phyloP scores from a whole-genome alignment of 805 yeast genomes.

The Wickerhamomyces bisporus region DNA sequence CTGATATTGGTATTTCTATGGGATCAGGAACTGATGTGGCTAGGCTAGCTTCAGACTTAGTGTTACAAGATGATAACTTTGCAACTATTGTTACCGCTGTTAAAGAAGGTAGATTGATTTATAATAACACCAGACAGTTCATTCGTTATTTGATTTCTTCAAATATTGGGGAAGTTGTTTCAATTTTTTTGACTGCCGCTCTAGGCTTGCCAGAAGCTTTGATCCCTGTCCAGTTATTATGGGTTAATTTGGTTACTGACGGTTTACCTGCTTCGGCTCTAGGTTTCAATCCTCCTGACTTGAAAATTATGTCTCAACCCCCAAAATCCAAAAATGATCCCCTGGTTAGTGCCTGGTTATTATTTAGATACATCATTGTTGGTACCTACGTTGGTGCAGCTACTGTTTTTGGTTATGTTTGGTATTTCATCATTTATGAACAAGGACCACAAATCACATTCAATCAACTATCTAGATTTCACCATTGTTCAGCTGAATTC shows the following conservation, averaged over 20 bases:
- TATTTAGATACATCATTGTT: slow-evolving; percentile 33
- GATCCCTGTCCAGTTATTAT: slow-evolving; percentile 52
- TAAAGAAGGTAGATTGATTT: slow-evolving; percentile 48
- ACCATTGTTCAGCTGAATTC: slow-evolving; percentile 26
- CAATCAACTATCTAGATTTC: slow-evolving; percentile 31
- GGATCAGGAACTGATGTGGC: slow-evolving; percentile 62
- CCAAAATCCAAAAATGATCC: slow-evolving; percentile 35
- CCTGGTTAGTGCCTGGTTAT: slow-evolving; percentile 32
- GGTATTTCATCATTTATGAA: slow-evolving; percentile 31
- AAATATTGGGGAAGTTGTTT: slow-evolving; percentile 54
- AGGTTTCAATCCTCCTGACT: slow-evolving; percentile 41
- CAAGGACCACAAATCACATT: slow-evolving; percentile 33
- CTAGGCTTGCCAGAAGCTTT: slow-evolving; percentile 48
- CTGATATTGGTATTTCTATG: slow-evolving; percentile 62
- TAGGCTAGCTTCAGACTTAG: slow-evolving; percentile 53
- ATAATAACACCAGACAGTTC: slow-evolving; percentile 37
- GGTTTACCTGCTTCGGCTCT: slow-evolving; percentile 58
- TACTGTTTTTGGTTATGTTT: slow-evolving; percentile 37
- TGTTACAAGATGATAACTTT: slow-evolving; percentile 48
- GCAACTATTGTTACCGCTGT: slow-evolving; percentile 53
- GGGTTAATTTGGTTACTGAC: slow-evolving; percentile 54
- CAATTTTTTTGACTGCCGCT: slow-evolving; percentile 49
- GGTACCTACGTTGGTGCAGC: slow-evolving; percentile 37
- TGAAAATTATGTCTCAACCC: slow-evolving; percentile 31
- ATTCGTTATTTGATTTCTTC: slow-evolving; percentile 42